phyloP scores from a whole-genome alignment of 306 rosid genomes.

The Acmispon strigosus region DNA sequence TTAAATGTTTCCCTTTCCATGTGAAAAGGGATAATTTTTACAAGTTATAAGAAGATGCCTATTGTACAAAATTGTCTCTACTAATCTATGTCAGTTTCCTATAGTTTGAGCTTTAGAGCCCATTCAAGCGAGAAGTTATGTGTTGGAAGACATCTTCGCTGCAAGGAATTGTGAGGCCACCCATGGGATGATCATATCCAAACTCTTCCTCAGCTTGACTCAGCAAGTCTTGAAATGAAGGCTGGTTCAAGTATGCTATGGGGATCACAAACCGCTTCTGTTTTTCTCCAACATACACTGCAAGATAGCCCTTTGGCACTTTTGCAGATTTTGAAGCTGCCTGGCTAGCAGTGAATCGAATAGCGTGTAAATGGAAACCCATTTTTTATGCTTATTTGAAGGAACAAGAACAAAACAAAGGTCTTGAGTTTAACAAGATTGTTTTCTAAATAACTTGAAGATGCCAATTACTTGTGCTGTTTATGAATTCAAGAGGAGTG shows the following conservation, averaged over 20 bases:
- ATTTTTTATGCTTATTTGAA: not conserved
- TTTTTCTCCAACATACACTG: constrained; percentile 44
- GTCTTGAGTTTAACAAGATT: not conserved
- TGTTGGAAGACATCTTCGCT: constrained; percentile 20
- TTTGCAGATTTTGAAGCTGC: not conserved
- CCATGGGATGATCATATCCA: constrained; percentile 45
- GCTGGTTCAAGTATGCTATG: constrained; percentile 33
- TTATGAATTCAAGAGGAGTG: not conserved
- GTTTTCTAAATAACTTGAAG: not conserved
- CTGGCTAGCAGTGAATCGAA: constrained; percentile 1
- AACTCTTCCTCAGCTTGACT: constrained; percentile 32
- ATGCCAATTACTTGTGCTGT: constrained; percentile 9
- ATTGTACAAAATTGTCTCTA: not conserved
- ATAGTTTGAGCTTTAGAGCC: not conserved
- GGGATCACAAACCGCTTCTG: constrained; percentile 36
- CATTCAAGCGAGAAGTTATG: constrained; percentile 13
- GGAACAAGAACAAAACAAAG: not conserved
- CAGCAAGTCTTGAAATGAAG: constrained; percentile 31
- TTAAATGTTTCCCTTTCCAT: not conserved
- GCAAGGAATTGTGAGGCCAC: constrained; percentile 46
- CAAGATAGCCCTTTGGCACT: constrained; percentile 35
- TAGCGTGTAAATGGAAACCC: constrained; percentile 28
- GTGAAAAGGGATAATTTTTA: not conserved
- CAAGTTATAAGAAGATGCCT: not conserved
- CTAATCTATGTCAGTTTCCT: not conserved